phyloP scores from a whole-genome alignment of 441 rosid genomes.

The Adansonia rubrostipa region DNA sequence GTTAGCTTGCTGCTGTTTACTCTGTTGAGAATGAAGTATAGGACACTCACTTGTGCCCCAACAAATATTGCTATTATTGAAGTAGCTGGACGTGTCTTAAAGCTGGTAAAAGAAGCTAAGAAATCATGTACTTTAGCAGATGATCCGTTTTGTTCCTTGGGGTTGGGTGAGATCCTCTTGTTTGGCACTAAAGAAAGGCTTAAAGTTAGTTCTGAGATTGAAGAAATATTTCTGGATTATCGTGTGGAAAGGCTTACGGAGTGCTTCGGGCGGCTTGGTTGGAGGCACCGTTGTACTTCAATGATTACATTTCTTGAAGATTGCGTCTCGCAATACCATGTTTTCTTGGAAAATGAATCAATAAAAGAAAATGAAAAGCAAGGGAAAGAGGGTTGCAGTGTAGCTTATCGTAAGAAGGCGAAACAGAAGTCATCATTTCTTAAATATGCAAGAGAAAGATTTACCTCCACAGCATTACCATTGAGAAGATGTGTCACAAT shows the following conservation, averaged over 20 bases:
- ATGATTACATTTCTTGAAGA: constrained; percentile 41
- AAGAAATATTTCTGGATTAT: constrained; percentile 46
- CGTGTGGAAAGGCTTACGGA: constrained; percentile 36
- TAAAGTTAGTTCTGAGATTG: constrained; percentile 31
- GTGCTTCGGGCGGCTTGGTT: constrained; percentile 38
- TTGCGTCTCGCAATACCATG: constrained; percentile 29
- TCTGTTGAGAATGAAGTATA: constrained; percentile 44
- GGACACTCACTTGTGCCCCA: constrained; percentile 61
- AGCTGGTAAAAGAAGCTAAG: constrained; percentile 37
- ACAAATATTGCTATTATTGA: constrained; percentile 57
- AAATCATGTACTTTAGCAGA: background rate
- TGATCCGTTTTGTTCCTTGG: constrained; percentile 26
- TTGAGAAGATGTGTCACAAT: constrained; percentile 33
- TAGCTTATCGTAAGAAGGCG: background rate
- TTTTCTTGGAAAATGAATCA: constrained; percentile 26
- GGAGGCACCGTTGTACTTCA: constrained; percentile 33
- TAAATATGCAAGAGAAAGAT: constrained; percentile 38
- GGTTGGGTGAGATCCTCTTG: constrained; percentile 43
- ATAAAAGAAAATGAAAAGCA: constrained; percentile 15
- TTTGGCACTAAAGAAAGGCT: constrained; percentile 44
- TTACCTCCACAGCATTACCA: background rate
- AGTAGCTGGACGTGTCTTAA: constrained; percentile 47
- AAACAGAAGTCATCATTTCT: constrained; percentile 29
- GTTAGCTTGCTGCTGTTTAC: constrained; percentile 41
- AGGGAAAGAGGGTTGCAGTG: background rate